Evolutionary conservation across 257 asterid species (phyloP).

Genomic region (Capsicum chinense): DNA sequence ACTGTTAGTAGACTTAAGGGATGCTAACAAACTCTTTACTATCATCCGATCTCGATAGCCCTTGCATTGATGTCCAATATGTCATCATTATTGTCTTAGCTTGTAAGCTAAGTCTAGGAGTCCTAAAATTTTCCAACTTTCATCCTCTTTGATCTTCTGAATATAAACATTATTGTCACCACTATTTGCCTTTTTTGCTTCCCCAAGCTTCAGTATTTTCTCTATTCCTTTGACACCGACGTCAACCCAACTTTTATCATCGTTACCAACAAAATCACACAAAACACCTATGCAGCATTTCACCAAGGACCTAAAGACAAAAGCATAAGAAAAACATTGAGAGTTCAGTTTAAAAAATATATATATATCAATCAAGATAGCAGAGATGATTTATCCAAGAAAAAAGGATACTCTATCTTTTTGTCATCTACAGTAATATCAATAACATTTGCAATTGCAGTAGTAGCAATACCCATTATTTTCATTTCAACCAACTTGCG

Average conservation of each 20-base stretch:
- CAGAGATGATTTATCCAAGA: not conserved
- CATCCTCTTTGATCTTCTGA: not conserved
- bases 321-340: not conserved
- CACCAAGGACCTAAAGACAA: not conserved
- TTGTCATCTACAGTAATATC: not conserved
- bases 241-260: not conserved
- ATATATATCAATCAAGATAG: not conserved
- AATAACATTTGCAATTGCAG: too few species aligned
- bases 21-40: too few species aligned
- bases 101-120: not conserved
- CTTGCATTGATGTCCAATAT: not conserved
- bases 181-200: not conserved
- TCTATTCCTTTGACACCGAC: not conserved
- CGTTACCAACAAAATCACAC: too few species aligned
- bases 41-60: too few species aligned
- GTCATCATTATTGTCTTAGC: not conserved
- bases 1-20: too few species aligned
- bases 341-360: not conserved
- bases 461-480: not conserved
- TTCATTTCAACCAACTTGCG: not conserved
- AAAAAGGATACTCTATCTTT: not conserved
- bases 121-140: not conserved
- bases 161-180: not conserved
- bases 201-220: not conserved
- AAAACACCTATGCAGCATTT: not conserved